Conservation (phyloP, 2,329 filamentous ascomycete species). For the Colletotrichum lupini region DNA sequence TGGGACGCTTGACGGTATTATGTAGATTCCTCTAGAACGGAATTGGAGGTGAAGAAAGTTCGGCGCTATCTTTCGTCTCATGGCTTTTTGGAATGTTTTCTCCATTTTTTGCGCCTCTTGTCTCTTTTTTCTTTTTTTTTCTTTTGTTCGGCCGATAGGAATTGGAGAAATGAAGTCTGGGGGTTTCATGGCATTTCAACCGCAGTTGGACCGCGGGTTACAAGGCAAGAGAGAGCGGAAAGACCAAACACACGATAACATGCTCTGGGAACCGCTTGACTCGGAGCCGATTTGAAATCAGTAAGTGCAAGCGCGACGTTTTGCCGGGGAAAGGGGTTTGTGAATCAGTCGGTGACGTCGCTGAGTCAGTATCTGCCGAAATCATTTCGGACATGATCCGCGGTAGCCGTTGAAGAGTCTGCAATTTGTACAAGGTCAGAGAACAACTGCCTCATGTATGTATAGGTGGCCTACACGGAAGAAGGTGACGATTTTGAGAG, state of each 20-base stretch:
- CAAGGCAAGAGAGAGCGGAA: too few relatives aligned
- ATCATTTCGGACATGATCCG: background rate
- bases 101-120: background rate
- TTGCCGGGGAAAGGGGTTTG: background rate
- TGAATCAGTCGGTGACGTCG: background rate
- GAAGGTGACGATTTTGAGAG: too few relatives aligned
- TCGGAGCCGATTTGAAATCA: too few relatives aligned
- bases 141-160: background rate
- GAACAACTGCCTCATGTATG: background rate
- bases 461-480: too few relatives aligned
- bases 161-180: background rate
- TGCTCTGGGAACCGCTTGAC: too few relatives aligned
- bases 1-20: too few relatives aligned
- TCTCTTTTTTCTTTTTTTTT: background rate
- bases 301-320: background rate
- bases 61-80: background rate
- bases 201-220: too few relatives aligned
- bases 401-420: background rate
- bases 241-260: too few relatives aligned
- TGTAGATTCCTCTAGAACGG: too few relatives aligned
- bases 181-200: background rate
- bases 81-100: background rate
- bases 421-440: background rate
- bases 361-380: background rate
- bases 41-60: background rate